Base-by-base conservation (phyloP, 164 flowering plant genomes). In the Akebia trifoliata region DNA sequence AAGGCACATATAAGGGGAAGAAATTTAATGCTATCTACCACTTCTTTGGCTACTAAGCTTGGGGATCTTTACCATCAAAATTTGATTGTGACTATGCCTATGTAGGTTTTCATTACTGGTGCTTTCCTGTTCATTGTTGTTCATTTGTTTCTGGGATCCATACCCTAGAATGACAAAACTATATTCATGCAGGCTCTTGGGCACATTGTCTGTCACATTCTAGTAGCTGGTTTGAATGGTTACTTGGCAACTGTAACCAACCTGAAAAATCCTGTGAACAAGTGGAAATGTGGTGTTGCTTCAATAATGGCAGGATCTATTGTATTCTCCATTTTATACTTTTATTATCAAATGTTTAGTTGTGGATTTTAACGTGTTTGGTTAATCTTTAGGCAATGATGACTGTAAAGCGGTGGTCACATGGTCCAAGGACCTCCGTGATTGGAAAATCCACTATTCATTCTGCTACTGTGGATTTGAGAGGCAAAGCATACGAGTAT, bases 21-120 rank as follows among this genome's bases (percentile, higher is more conserved):
- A 94, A 90, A 62, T 90, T 94, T 76, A 94, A 90, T 78, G 97
- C 93, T 1, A 94, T 94, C 63, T 94, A 96, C 78, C 97, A 94
- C 77, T 94, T 94, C 67, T 94, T 94, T 60, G 99, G 97, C 53
- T 94, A 94, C 65, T 97, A 94, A 69, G 99, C 99, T 68, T 85
- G 99, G 3, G 99, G 97, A 46, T 86, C 97, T 56, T 64, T 94
- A 50, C 99, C 97, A 35, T 90, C 99, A 61, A 94, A 94, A 50
- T 90, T 94, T 65, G 99, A 94, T 54, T 90, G 97, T 61, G 99
- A 94, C 76, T 94, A 87, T 76, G 96, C 97, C 56, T 94, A 79
- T 73, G 99, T 90, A 82, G 50, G 90, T 67, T 57, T 31, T 62
- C 5, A 24, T 32, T 22, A 20, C 12, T 32, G 2, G 32, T 39